Evolutionary conservation across 1,284 basidiomycete species (phyloP).

Genomic region (Cryptococcus floricola): DNA sequence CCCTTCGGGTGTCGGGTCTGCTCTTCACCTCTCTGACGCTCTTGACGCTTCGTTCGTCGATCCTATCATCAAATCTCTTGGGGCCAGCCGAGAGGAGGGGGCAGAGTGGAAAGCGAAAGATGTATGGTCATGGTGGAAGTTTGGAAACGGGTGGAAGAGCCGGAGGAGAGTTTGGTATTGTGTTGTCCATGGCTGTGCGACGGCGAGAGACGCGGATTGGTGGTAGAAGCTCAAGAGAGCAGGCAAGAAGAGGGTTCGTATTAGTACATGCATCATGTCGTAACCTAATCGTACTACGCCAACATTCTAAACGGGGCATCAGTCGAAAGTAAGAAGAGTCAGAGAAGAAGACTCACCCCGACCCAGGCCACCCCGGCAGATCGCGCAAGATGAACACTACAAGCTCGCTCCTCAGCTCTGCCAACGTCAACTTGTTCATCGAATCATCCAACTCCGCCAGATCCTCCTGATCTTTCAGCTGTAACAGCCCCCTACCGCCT

Average conservation of each 20-base stretch:
- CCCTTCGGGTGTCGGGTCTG: constrained; percentile 17
- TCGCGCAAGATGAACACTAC: constrained; percentile 79
- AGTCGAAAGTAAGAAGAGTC: not conserved
- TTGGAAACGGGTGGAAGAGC: constrained; percentile 17
- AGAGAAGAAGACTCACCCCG: constrained; percentile 3
- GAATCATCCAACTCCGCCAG: constrained; percentile 51
- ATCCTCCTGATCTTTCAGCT: constrained; percentile 43
- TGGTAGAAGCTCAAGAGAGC: constrained; percentile 6
- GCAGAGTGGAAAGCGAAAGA: constrained; percentile 8
- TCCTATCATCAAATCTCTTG: constrained; percentile 12
- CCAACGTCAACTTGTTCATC: constrained; percentile 65
- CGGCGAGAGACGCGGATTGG: constrained; percentile 27
- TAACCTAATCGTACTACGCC: not conserved
- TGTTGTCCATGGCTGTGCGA: constrained; percentile 20
- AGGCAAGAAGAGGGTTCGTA: not conserved
- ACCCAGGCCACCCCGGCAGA: constrained; percentile 51
- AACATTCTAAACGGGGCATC: too few species aligned
- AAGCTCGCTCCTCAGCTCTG: constrained; percentile 78
- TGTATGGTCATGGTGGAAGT: constrained; percentile 25
- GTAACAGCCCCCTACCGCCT: constrained; percentile 39
- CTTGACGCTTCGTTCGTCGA: constrained; percentile 15
- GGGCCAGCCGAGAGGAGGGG: not conserved
- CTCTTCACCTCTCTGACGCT: constrained; percentile 3
- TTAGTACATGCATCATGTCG: not conserved
- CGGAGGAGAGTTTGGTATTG: constrained; percentile 25